phyloP scores from a whole-genome alignment of 1,284 basidiomycete species.

The Ustilago xerochloae region DNA sequence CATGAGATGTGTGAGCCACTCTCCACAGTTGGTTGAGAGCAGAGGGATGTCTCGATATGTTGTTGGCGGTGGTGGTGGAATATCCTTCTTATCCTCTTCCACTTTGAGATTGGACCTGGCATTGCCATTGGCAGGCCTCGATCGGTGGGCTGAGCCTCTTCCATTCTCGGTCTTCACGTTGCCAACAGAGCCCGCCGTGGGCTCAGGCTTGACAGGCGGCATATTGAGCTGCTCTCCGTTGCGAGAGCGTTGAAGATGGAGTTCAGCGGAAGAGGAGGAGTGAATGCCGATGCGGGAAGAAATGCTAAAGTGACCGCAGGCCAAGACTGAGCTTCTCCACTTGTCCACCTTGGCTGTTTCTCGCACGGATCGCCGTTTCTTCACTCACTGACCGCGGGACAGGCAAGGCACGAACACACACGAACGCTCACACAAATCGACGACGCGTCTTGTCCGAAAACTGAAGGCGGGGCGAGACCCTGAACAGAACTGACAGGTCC shows the following conservation, averaged over 20 bases:
- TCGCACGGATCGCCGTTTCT: conserved; percentile 3
- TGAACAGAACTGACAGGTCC: neutral
- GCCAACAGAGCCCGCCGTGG: conserved; percentile 14
- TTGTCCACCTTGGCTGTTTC: neutral
- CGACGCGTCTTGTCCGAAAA: neutral
- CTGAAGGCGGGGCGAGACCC: neutral
- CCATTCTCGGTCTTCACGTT: conserved; percentile 36
- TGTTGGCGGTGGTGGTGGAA: conserved; percentile 47
- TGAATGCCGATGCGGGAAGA: neutral
- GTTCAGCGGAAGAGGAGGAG: neutral
- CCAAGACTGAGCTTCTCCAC: conserved; percentile 3
- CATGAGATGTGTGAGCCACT: conserved; percentile 60
- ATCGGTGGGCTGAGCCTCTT: conserved; percentile 8
- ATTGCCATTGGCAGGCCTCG: conserved; percentile 27
- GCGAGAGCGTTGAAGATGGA: neutral
- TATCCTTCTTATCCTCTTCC: conserved; percentile 37
- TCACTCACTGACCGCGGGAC: neutral
- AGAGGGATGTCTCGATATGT: conserved; percentile 66
- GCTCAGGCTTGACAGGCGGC: conserved; percentile 53
- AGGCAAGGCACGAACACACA: neutral
- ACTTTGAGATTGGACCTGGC: conserved; percentile 21
- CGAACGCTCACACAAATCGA: neutral
- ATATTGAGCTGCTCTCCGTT: conserved; percentile 3
- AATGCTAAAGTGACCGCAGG: too few species aligned
- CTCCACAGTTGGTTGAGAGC: conserved; percentile 51